Conservation (phyloP, 148 eudicot species). For the Rhododendron henanense region DNA sequence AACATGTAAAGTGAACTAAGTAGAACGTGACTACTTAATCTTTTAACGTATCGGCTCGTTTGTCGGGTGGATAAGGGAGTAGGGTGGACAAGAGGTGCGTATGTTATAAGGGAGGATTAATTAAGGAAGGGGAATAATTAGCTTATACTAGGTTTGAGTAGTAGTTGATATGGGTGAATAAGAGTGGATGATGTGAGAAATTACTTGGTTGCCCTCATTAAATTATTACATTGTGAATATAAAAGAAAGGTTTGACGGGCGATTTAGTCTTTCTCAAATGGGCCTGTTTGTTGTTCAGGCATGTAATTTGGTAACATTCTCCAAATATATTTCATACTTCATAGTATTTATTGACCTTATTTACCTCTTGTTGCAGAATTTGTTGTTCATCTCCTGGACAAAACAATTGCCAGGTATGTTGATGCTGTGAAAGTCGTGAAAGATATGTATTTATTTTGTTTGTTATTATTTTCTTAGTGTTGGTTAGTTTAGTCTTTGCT, state of each 20-base stretch:
- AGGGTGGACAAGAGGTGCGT: too few species aligned
- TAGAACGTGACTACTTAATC: background rate
- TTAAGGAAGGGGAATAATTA: too few species aligned
- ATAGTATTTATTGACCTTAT: background rate
- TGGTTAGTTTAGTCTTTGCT: background rate
- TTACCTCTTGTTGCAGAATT: constrained; percentile 40
- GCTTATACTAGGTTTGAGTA: too few species aligned
- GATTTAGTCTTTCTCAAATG: background rate
- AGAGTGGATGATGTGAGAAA: too few species aligned
- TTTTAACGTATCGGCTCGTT: too few species aligned
- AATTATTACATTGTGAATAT: too few species aligned
- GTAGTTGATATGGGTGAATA: too few species aligned
- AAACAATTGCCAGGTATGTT: constrained; percentile 51
- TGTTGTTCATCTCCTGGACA: constrained; percentile 53
- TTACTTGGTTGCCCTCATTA: too few species aligned
- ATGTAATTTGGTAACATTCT: background rate
- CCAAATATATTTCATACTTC: background rate
- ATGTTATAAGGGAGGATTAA: too few species aligned
- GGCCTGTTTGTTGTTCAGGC: background rate
- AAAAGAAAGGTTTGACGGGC: too few species aligned
- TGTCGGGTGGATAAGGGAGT: too few species aligned
- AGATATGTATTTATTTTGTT: background rate
- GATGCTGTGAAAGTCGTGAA: background rate
- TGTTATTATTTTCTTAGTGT: background rate
- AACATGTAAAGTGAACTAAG: background rate